A percentile compares a stretch with the other conserved stretches of the same genome.
phyloP scores from a whole-genome alignment of 768 basidiomycete genomes.

The Galerina sulciceps region DNA sequence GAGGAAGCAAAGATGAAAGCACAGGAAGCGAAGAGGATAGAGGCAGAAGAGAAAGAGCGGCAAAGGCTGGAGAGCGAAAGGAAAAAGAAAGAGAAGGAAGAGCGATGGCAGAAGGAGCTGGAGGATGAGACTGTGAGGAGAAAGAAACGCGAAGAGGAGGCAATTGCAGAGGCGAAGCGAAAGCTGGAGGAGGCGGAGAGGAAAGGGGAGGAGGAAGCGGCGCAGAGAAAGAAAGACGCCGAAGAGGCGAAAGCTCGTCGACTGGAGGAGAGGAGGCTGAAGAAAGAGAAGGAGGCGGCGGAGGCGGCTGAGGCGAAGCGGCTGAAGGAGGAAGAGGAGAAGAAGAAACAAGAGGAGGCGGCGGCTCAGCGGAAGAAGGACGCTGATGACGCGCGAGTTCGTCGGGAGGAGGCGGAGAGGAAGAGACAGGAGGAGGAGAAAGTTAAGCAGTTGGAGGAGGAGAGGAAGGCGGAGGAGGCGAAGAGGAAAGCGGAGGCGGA shows the following conservation, averaged over 20 bases:
- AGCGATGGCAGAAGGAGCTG: slow-evolving; percentile 10
- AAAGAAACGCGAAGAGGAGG: slow-evolving; percentile 6
- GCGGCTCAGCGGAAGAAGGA: neutral
- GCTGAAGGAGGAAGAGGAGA: neutral
- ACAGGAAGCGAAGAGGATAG: neutral
- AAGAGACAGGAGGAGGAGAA: neutral
- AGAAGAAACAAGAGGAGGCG: neutral
- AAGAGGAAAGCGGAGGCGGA: no score
- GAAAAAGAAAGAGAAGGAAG: slow-evolving; percentile 8
- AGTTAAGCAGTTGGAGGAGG: no score
- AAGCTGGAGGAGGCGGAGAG: slow-evolving; percentile 9
- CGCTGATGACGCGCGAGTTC: no score
- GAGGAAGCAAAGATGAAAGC: neutral
- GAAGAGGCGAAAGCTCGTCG: slow-evolving; percentile 1
- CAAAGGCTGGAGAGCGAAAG: neutral
- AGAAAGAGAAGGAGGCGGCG: slow-evolving; percentile 1
- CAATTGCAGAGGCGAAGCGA: neutral
- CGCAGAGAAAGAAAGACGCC: neutral
- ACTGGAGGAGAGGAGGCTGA: slow-evolving; percentile 3
- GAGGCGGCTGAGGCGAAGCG: neutral
- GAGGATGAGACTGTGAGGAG: slow-evolving; percentile 12
- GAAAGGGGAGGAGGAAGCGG: slow-evolving; percentile 3
- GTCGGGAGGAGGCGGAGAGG: neutral
- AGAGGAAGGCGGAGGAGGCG: slow-evolving; percentile 3
- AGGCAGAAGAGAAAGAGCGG: neutral